Base-by-base conservation (phyloP, 257 asterid genomes). In the Catharanthus roseus region DNA sequence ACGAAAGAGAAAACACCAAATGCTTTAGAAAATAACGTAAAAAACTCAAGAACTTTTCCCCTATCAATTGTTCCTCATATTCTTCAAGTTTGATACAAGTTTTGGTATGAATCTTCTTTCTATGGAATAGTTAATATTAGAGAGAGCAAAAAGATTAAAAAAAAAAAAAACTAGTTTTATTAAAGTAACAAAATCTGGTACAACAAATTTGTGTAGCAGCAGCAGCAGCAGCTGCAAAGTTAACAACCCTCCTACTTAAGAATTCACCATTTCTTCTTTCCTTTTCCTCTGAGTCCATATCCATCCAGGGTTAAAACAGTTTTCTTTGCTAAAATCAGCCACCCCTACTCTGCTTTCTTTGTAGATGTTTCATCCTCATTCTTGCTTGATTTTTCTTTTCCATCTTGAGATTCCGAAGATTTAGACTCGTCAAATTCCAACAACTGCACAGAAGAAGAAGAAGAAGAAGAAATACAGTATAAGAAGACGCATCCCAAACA, bases 361-460 rank as follows among this genome's bases (percentile, higher is more conserved):
- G 71, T 78, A 23, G 10, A 34, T 56, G 58, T 72, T 29, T 50
- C 81, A 24, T 77, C 85, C 4, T 63, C 81, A 53, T 42, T 42
- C 47, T 51, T 81, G 80, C 69, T 78, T 31, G 10, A 34, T 56
- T 67, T 72, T 39, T 50, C 81, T 21, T 77, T 84, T 5, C 67
- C 81, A 53, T 78, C 92, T 73, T 81, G 80, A 21, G 81, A 53
- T 68, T 80, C 69, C 31, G 56, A 53, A 39, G 83, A 66, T 78
- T 87, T 87, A 3, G 97, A 85, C 79, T 91, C 97, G 5, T 91
- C 90, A 36, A 91, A 91, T 24, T 84, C 97, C 91, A 89, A 75
- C 81, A 91, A 77, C 96, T 91, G 87, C 82, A 77, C n/a, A n/a
- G n/a, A n/a, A n/a, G n/a, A n/a, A n/a, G n/a, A n/a, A n/a, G n/a